Evolutionary conservation across 805 yeast species (phyloP), one percentile per base, ranked within the genome.

Genomic region (Monosporozyma aerobia): DNA sequence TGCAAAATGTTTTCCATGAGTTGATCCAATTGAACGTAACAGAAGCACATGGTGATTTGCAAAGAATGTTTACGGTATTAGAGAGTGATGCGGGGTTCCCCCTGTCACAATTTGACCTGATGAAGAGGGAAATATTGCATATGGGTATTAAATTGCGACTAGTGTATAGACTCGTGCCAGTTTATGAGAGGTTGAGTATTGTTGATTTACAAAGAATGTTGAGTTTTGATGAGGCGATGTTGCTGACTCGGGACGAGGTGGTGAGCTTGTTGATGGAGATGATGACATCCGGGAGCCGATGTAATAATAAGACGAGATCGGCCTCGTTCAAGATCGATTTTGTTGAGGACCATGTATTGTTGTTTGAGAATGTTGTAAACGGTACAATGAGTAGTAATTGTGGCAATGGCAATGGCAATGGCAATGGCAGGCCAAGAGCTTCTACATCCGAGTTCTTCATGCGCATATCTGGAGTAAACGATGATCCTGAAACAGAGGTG

Each of bases 251-350:
- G 44, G 64, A 65, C 35, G 60, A 63, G 10, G 23, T 66, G 16
- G 53, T 66, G 22, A 63, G 63, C 7, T 52, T 65, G 1, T 50
- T 66, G 37, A 66, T 66, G 68, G 55, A 52, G 30, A 64, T 67
- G 11, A 57, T n/a, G n/a, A n/a, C n/a, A n/a, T n/a, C n/a, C n/a
- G n/a, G n/a, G n/a, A n/a, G n/a, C n/a, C n/a, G 63, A 29, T 56
- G 63, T 58, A 60, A 62, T 44, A 59, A 57, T 44, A 56, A 59
- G 3, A 39, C 22, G 22, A 7, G n/a, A n/a, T n/a, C 8, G 14
- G 39, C 39, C 5, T 65, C 54, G 51, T 66, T 62, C 55, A 65
- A 64, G 50, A 58, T 66, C 11, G 69, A 66, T 51, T 56, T 66
- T 5, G 60, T 59, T 3, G 50, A 49, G 14, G 69, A 64, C 48